Conservation (phyloP, 2,329 filamentous ascomycete genomes). For the Beauveria rudraprayagi region DNA sequence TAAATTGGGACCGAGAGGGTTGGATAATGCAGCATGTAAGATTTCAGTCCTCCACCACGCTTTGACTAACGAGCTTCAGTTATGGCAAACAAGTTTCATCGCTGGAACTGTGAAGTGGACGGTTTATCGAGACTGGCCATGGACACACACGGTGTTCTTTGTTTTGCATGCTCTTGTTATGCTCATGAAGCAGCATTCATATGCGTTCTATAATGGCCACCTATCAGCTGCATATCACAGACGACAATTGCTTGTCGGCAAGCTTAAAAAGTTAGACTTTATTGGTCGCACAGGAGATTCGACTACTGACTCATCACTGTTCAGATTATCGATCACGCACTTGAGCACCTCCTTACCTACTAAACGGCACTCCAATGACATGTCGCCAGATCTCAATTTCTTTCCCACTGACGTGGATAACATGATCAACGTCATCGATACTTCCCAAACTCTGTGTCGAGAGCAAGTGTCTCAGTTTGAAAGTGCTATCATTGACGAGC, state of each 20-base stretch:
- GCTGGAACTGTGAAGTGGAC: conserved; percentile 56
- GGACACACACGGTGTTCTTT: conserved; percentile 75
- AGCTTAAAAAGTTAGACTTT: conserved; percentile 49
- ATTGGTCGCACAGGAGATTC: conserved; percentile 38
- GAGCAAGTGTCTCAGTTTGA: conserved; percentile 58
- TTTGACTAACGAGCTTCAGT: conserved; percentile 24
- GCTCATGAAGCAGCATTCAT: conserved; percentile 79
- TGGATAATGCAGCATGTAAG: conserved; percentile 66
- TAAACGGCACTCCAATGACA: neutral
- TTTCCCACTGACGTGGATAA: conserved; percentile 35
- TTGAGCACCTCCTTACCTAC: neutral
- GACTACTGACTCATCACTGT: conserved; percentile 17
- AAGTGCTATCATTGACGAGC: conserved; percentile 57
- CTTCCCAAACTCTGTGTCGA: conserved; percentile 48
- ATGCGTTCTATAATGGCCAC: conserved; percentile 72
- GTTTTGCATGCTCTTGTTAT: conserved; percentile 67
- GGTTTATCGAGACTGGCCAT: conserved; percentile 67
- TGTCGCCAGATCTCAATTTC: neutral
- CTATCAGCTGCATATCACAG: conserved; percentile 52
- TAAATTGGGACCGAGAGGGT: conserved; percentile 60
- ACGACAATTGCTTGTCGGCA: conserved; percentile 34
- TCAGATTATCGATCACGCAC: neutral
- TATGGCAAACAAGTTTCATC: conserved; percentile 63
- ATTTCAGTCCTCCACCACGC: neutral
- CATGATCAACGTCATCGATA: conserved; percentile 55